Percentiles rank a stretch among this genome's conserved stretches.
Evolutionary conservation across 2,329 filamentous ascomycete species (phyloP).

Genomic region (Trichophyton equinum): DNA sequence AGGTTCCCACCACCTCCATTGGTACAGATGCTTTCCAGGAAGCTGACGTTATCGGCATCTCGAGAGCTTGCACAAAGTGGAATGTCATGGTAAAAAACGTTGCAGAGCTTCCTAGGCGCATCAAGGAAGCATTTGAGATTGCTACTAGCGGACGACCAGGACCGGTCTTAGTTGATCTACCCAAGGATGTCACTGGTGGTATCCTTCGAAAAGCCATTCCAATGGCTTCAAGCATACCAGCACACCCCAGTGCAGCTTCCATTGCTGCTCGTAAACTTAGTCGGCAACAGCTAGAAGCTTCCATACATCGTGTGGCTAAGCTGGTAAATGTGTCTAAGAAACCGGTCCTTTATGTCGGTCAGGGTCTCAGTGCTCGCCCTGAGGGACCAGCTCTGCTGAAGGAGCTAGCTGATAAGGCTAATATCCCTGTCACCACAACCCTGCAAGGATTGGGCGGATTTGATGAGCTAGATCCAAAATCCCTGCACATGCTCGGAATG

Average conservation of each 20-base stretch:
- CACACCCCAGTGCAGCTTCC: constrained; percentile 74
- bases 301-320: constrained; percentile 63
- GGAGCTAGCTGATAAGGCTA: constrained; percentile 77
- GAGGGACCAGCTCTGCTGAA: constrained; percentile 69
- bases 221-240: constrained; percentile 57
- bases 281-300: constrained; percentile 57
- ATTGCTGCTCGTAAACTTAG: constrained; percentile 63
- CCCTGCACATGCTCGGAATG: constrained; percentile 97
- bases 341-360: constrained; percentile 87
- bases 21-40: constrained; percentile 96
- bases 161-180: constrained; percentile 87
- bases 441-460: constrained; percentile 86
- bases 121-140: constrained; percentile 97
- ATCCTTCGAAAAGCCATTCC: constrained; percentile 76
- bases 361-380: constrained; percentile 69
- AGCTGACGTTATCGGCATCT: constrained; percentile 88
- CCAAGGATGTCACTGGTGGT: constrained; percentile 88
- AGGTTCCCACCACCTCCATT: constrained; percentile 81
- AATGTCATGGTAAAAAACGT: constrained; percentile 97
- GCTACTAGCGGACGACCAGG: constrained; percentile 88
- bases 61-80: constrained; percentile 93
- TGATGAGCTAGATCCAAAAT: constrained; percentile 87
- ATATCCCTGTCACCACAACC: constrained; percentile 90
- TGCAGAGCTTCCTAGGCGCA: constrained; percentile 79
- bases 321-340: constrained; percentile 85